phyloP scores from a whole-genome alignment of 75 land plant genomes.

The Sequoia sempervirens region DNA sequence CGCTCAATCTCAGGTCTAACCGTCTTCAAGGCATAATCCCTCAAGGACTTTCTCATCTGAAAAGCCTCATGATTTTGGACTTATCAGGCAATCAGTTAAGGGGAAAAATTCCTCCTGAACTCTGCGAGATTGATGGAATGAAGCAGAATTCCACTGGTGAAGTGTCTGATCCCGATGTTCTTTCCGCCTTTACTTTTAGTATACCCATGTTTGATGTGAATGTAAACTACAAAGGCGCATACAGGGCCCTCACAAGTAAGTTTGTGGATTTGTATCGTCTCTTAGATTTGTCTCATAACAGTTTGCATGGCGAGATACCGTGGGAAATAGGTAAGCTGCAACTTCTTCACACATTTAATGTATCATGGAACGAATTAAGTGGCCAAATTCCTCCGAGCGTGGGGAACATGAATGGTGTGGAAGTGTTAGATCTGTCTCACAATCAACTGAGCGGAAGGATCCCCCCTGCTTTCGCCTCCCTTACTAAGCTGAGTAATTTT shows the following conservation, averaged over 20 bases:
- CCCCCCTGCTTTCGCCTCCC: background rate
- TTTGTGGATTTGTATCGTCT: background rate
- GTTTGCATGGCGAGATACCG: background rate
- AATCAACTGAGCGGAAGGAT: background rate
- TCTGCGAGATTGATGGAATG: background rate
- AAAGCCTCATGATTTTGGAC: background rate
- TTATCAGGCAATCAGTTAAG: background rate
- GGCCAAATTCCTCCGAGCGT: background rate
- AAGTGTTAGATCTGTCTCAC: background rate
- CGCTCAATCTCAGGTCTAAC: background rate
- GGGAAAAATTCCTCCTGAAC: background rate
- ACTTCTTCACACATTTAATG: background rate
- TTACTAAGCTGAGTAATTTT: background rate
- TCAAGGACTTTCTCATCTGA: background rate
- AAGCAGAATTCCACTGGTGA: background rate
- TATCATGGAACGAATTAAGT: background rate
- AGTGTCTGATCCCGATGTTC: background rate
- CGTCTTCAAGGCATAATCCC: background rate
- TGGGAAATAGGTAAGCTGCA: background rate
- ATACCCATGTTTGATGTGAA: background rate
- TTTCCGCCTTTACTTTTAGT: background rate
- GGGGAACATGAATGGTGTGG: background rate
- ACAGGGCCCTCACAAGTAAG: background rate
- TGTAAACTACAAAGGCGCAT: background rate
- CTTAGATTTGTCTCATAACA: background rate